These are phyloP conservation scores for Aurinia saxatilis DNA, from an alignment of 345 rosid species.

Conservation along the genomic window DNA sequence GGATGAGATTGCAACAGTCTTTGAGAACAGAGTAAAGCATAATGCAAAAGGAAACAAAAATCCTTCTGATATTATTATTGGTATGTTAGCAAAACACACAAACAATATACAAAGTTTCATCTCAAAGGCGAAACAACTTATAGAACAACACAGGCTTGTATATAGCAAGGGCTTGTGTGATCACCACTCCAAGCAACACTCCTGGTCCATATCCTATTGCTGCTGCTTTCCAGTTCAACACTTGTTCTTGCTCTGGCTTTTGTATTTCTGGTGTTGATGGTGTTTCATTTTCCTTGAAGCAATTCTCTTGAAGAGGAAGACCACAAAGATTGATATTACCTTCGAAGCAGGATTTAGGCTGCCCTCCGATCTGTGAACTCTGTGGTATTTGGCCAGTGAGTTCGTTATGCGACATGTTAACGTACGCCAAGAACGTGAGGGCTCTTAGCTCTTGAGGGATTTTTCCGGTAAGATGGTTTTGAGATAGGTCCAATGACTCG, in stretches of 20 bases:
- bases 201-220: too few relatives aligned
- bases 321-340: too few relatives aligned
- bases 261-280: background rate
- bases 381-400: background rate
- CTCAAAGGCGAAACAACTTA: background rate
- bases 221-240: too few relatives aligned
- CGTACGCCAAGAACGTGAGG: background rate
- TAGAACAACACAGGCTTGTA: background rate
- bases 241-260: background rate
- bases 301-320: too few relatives aligned
- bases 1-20: too few relatives aligned
- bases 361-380: too few relatives aligned
- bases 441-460: background rate
- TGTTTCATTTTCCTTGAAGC: background rate
- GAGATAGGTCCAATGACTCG: background rate
- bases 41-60: too few relatives aligned
- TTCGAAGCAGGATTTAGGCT: too few relatives aligned
- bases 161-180: background rate
- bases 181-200: background rate
- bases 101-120: too few relatives aligned
- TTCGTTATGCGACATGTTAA: background rate
- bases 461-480: background rate
- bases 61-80: too few relatives aligned
- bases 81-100: too few relatives aligned
- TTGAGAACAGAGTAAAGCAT: too few relatives aligned